Percentiles rank a stretch among this genome's conserved stretches.
phyloP scores from a whole-genome alignment of 192 early-diverging fungal species.

The Gonapodya sp. region DNA sequence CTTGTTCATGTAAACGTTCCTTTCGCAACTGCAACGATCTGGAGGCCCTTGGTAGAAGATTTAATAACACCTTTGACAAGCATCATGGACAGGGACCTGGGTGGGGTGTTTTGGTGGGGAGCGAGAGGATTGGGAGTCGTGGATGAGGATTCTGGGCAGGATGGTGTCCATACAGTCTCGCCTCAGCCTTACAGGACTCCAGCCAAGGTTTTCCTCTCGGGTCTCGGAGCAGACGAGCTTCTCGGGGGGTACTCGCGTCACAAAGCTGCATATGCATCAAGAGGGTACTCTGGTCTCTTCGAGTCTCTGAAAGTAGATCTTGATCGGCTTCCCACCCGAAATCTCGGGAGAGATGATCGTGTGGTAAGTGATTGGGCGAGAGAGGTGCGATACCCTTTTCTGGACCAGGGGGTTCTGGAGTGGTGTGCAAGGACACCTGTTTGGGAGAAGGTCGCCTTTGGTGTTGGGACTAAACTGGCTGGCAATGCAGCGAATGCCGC shows the following conservation, averaged over 20 bases:
- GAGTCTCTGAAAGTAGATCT: background rate
- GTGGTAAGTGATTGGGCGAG: background rate
- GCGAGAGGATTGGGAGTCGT: background rate
- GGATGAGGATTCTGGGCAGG: background rate
- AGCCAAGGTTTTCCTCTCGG: background rate
- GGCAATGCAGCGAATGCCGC: background rate
- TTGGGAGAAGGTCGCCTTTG: background rate
- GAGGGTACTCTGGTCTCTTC: background rate
- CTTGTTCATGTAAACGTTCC: conserved; percentile 1
- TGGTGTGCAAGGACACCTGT: background rate
- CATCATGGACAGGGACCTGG: conserved; percentile 4
- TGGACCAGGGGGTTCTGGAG: background rate
- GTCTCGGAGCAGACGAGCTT: conserved; percentile 5
- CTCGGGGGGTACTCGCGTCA: conserved; percentile 6
- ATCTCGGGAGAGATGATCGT: conserved; percentile 1
- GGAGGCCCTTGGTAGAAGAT: background rate
- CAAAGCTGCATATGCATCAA: background rate
- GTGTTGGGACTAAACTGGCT: background rate
- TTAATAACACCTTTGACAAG: background rate
- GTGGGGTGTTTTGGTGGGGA: background rate
- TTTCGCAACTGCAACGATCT: background rate
- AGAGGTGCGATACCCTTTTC: conserved; percentile 3
- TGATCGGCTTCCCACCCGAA: background rate
- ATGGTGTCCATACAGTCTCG: background rate
- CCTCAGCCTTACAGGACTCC: background rate